phyloP scores from a whole-genome alignment of 495 filamentous ascomycete genomes.

The Penicillium desertorum region DNA sequence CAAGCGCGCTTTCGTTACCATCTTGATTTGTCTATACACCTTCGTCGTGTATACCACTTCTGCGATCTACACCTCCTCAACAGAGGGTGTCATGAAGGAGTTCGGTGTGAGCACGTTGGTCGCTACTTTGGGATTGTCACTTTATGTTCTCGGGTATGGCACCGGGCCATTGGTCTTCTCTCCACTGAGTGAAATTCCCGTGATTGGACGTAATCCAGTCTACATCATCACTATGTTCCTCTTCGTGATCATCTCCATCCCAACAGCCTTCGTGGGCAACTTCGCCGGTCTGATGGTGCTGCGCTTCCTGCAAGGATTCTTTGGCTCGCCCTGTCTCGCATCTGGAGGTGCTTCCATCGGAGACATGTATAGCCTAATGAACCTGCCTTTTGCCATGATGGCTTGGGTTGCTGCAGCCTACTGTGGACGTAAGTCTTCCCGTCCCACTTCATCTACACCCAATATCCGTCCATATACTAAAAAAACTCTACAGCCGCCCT shows the following conservation, averaged over 20 bases:
- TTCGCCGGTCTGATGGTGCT: conserved; percentile 51
- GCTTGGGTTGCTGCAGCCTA: conserved; percentile 53
- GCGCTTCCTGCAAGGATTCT: conserved; percentile 57
- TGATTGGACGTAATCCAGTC: conserved; percentile 50
- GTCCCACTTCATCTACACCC: not conserved
- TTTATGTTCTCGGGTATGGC: conserved; percentile 55
- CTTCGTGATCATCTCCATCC: conserved; percentile 51
- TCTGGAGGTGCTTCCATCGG: conserved; percentile 56
- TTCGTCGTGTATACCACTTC: conserved; percentile 40
- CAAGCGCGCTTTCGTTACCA: conserved; percentile 25
- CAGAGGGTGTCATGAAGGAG: conserved; percentile 33
- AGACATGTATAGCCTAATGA: conserved; percentile 54
- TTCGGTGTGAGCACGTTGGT: conserved; percentile 42
- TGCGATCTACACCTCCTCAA: conserved; percentile 35
- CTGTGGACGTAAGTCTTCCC: conserved; percentile 44
- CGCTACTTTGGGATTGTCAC: conserved; percentile 49
- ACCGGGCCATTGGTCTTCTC: conserved; percentile 48
- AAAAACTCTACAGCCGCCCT: conserved; percentile 50
- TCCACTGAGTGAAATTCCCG: conserved; percentile 50
- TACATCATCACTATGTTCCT: conserved; percentile 53
- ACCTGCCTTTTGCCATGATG: conserved; percentile 55
- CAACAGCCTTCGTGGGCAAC: conserved; percentile 48
- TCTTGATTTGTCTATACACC: conserved; percentile 37
- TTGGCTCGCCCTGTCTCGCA: conserved; percentile 52
- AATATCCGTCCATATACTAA: conserved; percentile 33